Percentiles rank a stretch among this genome's conserved stretches.
Conservation (phyloP, 2,329 filamentous ascomycete genomes). For the Fusarium neocosmosporiellum region DNA sequence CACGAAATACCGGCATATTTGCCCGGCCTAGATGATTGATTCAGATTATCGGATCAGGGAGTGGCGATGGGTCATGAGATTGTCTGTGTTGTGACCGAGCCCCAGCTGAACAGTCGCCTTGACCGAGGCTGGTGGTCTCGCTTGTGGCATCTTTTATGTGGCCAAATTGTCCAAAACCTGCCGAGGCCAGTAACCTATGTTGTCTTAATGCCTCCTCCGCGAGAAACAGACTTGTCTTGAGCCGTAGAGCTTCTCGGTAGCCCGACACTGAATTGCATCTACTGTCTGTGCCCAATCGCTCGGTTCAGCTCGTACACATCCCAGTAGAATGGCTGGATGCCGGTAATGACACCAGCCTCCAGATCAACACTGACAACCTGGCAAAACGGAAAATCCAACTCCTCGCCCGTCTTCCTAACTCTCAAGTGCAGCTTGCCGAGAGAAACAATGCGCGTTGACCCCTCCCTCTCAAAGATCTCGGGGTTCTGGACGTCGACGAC, state of each 20-base stretch:
- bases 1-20: background rate
- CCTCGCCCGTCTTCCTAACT: constrained; percentile 46
- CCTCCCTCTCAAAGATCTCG: constrained; percentile 46
- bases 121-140: background rate
- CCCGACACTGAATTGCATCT: background rate
- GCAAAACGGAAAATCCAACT: constrained; percentile 43
- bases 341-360: constrained; percentile 45
- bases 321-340: constrained; percentile 51
- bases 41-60: background rate
- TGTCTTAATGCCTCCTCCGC: background rate
- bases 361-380: constrained; percentile 49
- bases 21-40: background rate
- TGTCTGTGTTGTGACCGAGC: background rate
- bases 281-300: constrained; percentile 32
- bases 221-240: fast-evolving
- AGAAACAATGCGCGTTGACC: constrained; percentile 44
- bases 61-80: background rate
- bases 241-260: background rate
- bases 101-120: background rate
- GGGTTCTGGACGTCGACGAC: constrained; percentile 46
- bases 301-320: constrained; percentile 44
- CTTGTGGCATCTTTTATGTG: background rate
- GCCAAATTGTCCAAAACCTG: background rate
- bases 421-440: constrained; percentile 42
- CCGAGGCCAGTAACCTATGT: background rate